Percentiles rank a stretch among this genome's conserved stretches.
These are phyloP conservation scores for Boletus huronensis DNA, from an alignment of 768 basidiomycete genomes.

Conservation along the genomic window DNA sequence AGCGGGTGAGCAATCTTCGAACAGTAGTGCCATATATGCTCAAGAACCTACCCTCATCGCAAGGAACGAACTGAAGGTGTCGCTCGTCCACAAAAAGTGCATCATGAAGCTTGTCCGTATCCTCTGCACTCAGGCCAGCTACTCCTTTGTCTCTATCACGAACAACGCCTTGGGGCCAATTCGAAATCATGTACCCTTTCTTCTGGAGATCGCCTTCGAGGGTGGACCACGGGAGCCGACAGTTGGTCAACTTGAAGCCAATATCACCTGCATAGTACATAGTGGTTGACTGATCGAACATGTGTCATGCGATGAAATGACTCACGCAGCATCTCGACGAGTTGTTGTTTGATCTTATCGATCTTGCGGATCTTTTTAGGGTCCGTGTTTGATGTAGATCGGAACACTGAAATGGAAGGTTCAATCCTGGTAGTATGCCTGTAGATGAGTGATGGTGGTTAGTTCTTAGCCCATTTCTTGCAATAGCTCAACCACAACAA, in stretches of 20 bases:
- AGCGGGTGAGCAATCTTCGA: background rate
- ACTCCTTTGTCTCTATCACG: constrained; percentile 3
- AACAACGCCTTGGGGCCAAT: constrained; percentile 4
- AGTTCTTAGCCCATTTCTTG: background rate
- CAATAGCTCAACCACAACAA: background rate
- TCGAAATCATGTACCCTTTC: constrained; percentile 1
- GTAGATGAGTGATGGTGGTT: background rate
- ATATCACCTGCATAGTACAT: constrained; percentile 1
- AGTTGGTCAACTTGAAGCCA: background rate
- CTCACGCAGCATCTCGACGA: constrained; percentile 10
- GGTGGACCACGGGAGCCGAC: constrained; percentile 12
- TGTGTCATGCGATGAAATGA: background rate
- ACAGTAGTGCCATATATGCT: background rate
- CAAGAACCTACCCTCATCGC: background rate
- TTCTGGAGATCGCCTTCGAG: constrained; percentile 4
- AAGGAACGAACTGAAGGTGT: background rate
- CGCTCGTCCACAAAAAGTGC: constrained; percentile 2
- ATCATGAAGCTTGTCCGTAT: constrained; percentile 2
- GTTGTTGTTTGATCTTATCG: background rate
- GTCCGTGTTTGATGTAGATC: background rate
- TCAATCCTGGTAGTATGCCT: background rate
- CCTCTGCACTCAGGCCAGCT: constrained; percentile 1
- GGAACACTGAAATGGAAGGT: background rate
- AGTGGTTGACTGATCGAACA: too few species aligned
- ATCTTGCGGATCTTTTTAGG: background rate